phyloP scores from a whole-genome alignment of 306 rosid species.

The Arachis hypogaea region DNA sequence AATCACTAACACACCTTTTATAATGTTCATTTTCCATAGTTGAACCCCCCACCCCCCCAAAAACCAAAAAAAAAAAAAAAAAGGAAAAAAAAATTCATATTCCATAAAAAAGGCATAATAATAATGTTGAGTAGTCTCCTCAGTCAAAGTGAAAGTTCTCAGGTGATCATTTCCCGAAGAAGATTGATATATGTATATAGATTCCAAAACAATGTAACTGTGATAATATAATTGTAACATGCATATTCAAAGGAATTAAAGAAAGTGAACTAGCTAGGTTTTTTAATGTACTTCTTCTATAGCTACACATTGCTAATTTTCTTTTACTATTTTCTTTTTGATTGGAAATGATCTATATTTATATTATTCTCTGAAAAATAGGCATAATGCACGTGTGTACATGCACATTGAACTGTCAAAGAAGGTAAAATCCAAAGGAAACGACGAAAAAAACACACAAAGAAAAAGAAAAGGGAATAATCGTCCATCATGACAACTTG shows the following conservation, averaged over 20 bases:
- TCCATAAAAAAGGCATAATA: slow-evolving; percentile 36
- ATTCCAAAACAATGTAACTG: too few relatives aligned
- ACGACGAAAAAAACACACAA: slow-evolving; percentile 56
- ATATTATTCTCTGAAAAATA: slow-evolving; percentile 1
- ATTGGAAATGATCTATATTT: too few relatives aligned
- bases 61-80: too few relatives aligned
- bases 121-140: slow-evolving; percentile 25
- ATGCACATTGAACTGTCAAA: slow-evolving; percentile 54
- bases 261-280: background rate
- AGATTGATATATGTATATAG: slow-evolving; percentile 24
- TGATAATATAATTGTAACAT: too few relatives aligned
- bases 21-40: slow-evolving; percentile 45
- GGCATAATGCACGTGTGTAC: slow-evolving; percentile 54
- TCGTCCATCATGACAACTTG: slow-evolving; percentile 53
- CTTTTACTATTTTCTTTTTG: slow-evolving; percentile 24
- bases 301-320: slow-evolving; percentile 20
- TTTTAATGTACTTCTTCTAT: slow-evolving; percentile 17
- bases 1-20: slow-evolving; percentile 34
- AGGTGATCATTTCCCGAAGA: slow-evolving; percentile 47
- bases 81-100: background rate
- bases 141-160: slow-evolving; percentile 47
- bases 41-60: background rate
- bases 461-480: slow-evolving; percentile 71
- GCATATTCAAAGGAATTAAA: too few relatives aligned
- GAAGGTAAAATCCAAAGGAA: slow-evolving; percentile 54